Evolutionary conservation across 306 rosid genomes (phyloP), one percentile per base, ranked within the genome.

Genomic region (Argentina anserina): DNA sequence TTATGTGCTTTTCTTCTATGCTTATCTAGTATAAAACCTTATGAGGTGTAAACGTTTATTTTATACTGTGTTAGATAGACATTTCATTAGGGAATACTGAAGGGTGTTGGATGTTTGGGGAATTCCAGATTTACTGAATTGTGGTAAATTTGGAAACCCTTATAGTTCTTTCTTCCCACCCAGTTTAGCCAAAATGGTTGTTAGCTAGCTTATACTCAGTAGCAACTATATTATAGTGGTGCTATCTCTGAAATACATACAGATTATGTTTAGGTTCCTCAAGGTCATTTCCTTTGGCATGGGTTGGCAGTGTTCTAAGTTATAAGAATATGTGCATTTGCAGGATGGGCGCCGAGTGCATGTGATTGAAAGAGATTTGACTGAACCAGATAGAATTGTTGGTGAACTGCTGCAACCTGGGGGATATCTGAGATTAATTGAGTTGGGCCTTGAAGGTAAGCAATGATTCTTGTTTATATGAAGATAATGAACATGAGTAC

Each of bases 391-490:
- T 21, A 86, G 97, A 74, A 93, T 90, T 80, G 97, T 89, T 18
- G 97, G 97, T 40, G 98, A 93, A 77, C 77, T 93, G 70, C 82
- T 93, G 40, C 98, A 93, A 76, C 98, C 98, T 31, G 97, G 98
- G 4, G 98, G 98, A 20, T 93, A 93, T 82, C 83, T 93, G 31
- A 89, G 84, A 80, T 74, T 90, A 73, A 59, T 86, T 47, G 97
- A 90, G 64, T 83, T 93, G 79, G 93, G 88, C 67, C 90, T 93
- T 58, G 77, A 89, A 70, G 98, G 98, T 92, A 84, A 76, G 82
- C 28, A 75, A 40, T 18, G 20, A 25, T 0, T n/a, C 69, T 39
- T 37, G 29, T 65, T 65, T 15, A 43, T 65, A 40, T 1, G 52
- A 25, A 65, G 34, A 58, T 53, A 53, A 58, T 28, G 7, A 58